Percentiles rank a stretch among this genome's conserved stretches.
Conservation (phyloP, 23 red algal genomes). For the Gracilaria domingensis region DNA sequence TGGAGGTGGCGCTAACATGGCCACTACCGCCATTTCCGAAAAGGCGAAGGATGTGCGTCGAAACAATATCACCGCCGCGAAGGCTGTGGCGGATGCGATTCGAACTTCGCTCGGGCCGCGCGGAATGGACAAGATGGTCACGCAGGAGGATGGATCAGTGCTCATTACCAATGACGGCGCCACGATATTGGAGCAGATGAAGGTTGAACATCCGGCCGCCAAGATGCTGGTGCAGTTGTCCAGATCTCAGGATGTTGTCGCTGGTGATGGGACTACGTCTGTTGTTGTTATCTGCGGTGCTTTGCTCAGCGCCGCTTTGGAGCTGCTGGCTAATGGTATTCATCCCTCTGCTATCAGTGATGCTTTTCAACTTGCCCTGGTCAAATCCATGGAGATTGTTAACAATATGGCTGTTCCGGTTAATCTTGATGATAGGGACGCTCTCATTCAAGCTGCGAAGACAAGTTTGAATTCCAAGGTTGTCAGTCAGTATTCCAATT, state of each 20-base stretch:
- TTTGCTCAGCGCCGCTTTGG: slow-evolving; percentile 80
- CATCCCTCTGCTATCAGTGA: slow-evolving; percentile 92
- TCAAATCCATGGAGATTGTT: slow-evolving; percentile 75
- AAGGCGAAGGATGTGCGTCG: slow-evolving; percentile 93
- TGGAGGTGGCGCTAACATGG: no score
- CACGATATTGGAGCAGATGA: slow-evolving; percentile 93
- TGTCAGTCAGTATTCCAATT: slow-evolving; percentile 87
- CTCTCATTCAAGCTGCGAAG: slow-evolving; percentile 87
- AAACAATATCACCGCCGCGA: slow-evolving; percentile 94
- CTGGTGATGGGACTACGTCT: slow-evolving; percentile 97
- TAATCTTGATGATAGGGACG: slow-evolving; percentile 76
- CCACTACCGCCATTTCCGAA: slow-evolving; percentile 42
- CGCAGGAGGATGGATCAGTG: slow-evolving; percentile 77
- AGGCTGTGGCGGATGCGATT: slow-evolving; percentile 94
- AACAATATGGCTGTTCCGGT: slow-evolving; percentile 89
- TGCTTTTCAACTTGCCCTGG: slow-evolving; percentile 80
- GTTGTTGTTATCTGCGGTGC: slow-evolving; percentile 96
- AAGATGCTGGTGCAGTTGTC: slow-evolving; percentile 98
- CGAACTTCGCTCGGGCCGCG: slow-evolving; percentile 94
- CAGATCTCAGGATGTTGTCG: slow-evolving; percentile 96
- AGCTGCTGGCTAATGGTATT: slow-evolving; percentile 85
- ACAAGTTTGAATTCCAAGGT: slow-evolving; percentile 97
- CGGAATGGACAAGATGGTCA: slow-evolving; percentile 99
- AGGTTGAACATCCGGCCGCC: slow-evolving; percentile 96
- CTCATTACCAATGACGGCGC: slow-evolving; percentile 99